phyloP scores from a whole-genome alignment of 2,329 filamentous ascomycete species.

The Fonsecaea nubica region DNA sequence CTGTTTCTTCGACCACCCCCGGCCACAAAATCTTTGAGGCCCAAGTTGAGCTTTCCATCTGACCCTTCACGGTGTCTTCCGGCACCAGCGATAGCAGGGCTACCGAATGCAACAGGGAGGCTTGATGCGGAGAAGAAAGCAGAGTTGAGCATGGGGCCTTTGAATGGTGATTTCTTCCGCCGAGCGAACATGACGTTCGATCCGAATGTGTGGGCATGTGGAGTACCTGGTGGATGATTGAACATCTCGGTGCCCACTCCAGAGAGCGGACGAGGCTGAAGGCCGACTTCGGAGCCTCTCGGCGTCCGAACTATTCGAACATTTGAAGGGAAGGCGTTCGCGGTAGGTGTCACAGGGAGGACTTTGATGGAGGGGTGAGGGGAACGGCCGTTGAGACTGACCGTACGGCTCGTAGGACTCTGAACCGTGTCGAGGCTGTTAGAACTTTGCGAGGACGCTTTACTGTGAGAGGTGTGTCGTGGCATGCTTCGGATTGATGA shows the following conservation, averaged over 20 bases:
- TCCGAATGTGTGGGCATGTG: slow-evolving; percentile 25
- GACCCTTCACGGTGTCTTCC: slow-evolving; percentile 42
- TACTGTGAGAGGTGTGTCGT: slow-evolving; percentile 81
- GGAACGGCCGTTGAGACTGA: slow-evolving; percentile 63
- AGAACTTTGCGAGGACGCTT: slow-evolving; percentile 90
- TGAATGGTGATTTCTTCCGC: slow-evolving; percentile 54
- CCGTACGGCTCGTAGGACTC: slow-evolving; percentile 69
- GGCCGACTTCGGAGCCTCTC: slow-evolving; percentile 30
- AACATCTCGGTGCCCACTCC: slow-evolving; percentile 24
- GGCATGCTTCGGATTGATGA: slow-evolving; percentile 92
- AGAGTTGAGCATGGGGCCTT: slow-evolving; percentile 53
- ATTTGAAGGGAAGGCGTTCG: slow-evolving; percentile 78
- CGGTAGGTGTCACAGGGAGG: slow-evolving; percentile 85
- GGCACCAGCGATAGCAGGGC: slow-evolving; percentile 42
- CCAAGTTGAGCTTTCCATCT: slow-evolving; percentile 39
- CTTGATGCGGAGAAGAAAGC: slow-evolving; percentile 43
- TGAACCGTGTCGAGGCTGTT: slow-evolving; percentile 73
- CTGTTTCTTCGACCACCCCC: slow-evolving; percentile 47
- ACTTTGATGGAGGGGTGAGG: slow-evolving; percentile 94
- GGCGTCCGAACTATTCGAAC: slow-evolving; percentile 76
- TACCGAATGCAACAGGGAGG: slow-evolving; percentile 43
- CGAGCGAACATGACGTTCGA: slow-evolving; percentile 55
- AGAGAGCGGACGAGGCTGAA: slow-evolving; percentile 25
- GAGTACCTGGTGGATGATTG: slow-evolving; percentile 19
- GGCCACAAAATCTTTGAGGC: slow-evolving; percentile 29